A percentile compares a stretch with the other conserved stretches of the same genome.
phyloP scores from a whole-genome alignment of 2,329 filamentous ascomycete species.

The Calycina marina region DNA sequence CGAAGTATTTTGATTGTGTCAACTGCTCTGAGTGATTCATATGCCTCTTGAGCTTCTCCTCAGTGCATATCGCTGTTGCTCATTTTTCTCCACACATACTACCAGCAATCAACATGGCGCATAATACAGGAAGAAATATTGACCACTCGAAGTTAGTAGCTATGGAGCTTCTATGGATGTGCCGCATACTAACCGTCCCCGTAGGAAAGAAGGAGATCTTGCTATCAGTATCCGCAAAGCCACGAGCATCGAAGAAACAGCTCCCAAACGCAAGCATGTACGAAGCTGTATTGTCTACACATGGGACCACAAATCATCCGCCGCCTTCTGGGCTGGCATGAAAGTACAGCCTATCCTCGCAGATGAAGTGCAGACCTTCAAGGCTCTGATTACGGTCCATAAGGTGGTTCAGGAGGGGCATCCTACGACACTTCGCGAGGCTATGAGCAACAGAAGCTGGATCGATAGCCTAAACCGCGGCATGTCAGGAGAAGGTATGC shows the following conservation, averaged over 20 bases:
- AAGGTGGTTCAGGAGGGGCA: constrained; percentile 97
- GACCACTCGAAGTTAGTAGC: constrained; percentile 22
- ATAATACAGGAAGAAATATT: constrained; percentile 20
- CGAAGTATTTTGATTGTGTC: too few species aligned
- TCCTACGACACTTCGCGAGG: constrained; percentile 73
- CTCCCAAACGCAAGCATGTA: constrained; percentile 79
- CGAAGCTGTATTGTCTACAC: constrained; percentile 96
- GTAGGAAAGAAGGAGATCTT: constrained; percentile 52
- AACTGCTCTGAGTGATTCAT: too few species aligned
- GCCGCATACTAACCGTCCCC: background rate
- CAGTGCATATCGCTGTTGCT: background rate
- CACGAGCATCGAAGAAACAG: constrained; percentile 52
- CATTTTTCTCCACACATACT: background rate
- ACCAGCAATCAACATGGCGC: constrained; percentile 17
- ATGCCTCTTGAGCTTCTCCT: too few species aligned
- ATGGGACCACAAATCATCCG: constrained; percentile 95
- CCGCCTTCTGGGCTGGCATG: constrained; percentile 94
- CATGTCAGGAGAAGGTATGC: constrained; percentile 66
- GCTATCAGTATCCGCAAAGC: constrained; percentile 58
- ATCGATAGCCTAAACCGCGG: constrained; percentile 83
- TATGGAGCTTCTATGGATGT: constrained; percentile 1
- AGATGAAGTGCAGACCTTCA: constrained; percentile 98
- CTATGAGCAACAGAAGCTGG: constrained; percentile 78
- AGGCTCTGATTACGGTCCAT: constrained; percentile 91
- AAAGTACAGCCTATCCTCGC: constrained; percentile 99